Conservation (phyloP, 495 filamentous ascomycete species). For the Penicillium cosmopolitanum region DNA sequence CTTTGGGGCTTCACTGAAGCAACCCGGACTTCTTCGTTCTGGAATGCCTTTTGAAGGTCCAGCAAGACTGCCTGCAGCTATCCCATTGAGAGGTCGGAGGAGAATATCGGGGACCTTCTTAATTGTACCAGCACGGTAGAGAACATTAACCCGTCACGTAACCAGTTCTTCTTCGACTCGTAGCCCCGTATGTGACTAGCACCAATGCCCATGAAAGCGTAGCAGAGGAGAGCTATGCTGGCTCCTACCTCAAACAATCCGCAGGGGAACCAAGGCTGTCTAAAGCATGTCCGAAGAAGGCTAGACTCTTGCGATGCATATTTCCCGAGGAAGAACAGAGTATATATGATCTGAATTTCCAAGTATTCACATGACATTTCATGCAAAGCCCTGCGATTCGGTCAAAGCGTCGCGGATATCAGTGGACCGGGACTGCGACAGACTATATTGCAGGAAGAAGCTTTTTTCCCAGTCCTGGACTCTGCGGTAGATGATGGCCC, state of each 20-base stretch:
- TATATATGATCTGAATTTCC: not conserved
- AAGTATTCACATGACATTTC: not conserved
- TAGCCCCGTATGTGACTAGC: too few relatives aligned
- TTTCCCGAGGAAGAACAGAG: not conserved
- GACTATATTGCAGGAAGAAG: not conserved
- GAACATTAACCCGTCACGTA: too few relatives aligned
- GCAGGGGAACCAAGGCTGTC: not conserved
- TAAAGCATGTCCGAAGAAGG: conserved; percentile 2
- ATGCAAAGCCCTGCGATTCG: not conserved
- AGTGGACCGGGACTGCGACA: not conserved
- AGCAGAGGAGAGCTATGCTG: not conserved
- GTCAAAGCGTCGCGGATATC: conserved; percentile 3
- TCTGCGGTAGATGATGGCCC: not conserved
- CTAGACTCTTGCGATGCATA: not conserved
- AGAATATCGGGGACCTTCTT: too few relatives aligned
- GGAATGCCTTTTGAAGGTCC: too few relatives aligned
- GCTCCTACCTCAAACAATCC: conserved; percentile 1
- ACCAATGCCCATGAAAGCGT: not conserved
- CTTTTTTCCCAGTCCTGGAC: not conserved
- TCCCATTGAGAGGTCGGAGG: too few relatives aligned
- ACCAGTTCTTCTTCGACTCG: too few relatives aligned
- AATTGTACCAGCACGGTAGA: too few relatives aligned
- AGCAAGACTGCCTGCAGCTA: too few relatives aligned
- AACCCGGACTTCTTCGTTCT: too few relatives aligned
- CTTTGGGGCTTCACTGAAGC: too few relatives aligned